Conservation (phyloP, 164 flowering plant species). For the Vitis riparia region DNA sequence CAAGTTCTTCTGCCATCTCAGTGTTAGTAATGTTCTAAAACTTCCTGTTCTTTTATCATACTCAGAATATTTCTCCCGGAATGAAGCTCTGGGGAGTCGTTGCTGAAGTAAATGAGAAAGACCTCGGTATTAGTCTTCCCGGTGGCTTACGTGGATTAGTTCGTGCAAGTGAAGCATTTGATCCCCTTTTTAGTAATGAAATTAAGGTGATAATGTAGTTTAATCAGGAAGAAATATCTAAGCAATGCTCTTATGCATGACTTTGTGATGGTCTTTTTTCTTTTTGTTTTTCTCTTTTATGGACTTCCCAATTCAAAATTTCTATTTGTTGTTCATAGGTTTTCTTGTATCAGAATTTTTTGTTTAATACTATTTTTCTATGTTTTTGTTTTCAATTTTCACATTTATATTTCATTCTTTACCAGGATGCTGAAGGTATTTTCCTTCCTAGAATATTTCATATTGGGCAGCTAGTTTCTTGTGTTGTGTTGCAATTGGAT, state of each 20-base stretch:
- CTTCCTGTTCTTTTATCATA: slow-evolving; percentile 3
- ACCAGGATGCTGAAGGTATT: slow-evolving; percentile 45
- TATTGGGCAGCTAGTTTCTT: slow-evolving; percentile 85
- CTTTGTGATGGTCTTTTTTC: neutral
- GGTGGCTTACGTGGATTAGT: slow-evolving; percentile 94
- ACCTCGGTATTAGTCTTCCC: slow-evolving; percentile 82
- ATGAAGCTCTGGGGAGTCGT: slow-evolving; percentile 97
- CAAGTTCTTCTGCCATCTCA: too few relatives aligned
- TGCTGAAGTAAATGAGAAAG: slow-evolving; percentile 85
- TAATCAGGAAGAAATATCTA: too few relatives aligned
- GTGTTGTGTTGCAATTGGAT: slow-evolving; percentile 75
- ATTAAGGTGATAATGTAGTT: slow-evolving; percentile 31
- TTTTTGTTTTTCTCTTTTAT: neutral
- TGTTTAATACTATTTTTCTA: neutral
- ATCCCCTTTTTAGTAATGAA: slow-evolving; percentile 41
- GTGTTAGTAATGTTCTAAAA: neutral
- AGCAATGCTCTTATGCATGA: too few relatives aligned
- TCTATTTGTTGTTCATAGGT: too few relatives aligned
- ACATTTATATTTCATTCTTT: neutral
- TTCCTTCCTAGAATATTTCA: slow-evolving; percentile 52
- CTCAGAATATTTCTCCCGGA: slow-evolving; percentile 80
- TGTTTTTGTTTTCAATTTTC: neutral
- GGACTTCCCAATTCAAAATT: too few relatives aligned
- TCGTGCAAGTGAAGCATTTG: slow-evolving; percentile 73
- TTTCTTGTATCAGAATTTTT: too few relatives aligned